Conservation (phyloP, 2,329 filamentous ascomycete genomes). For the Fusarium graminum region DNA sequence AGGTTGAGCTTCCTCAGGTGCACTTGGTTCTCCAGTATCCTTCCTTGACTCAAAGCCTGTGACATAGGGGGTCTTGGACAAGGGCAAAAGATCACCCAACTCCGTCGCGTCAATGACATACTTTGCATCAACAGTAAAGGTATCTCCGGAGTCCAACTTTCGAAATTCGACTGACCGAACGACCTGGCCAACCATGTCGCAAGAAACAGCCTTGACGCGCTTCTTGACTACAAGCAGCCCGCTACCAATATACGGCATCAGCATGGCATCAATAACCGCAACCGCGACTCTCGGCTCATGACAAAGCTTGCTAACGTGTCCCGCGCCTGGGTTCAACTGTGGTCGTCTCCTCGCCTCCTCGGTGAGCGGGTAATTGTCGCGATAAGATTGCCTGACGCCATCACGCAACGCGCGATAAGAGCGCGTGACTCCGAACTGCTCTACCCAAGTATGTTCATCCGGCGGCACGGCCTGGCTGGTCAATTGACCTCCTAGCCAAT, state of each 20-base stretch:
- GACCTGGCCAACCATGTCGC: constrained; percentile 31
- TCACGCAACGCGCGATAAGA: constrained; percentile 46
- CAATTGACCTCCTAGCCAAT: constrained; percentile 49
- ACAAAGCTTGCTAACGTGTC: constrained; percentile 49
- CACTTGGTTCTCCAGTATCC: constrained; percentile 48
- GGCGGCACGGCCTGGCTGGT: constrained; percentile 50
- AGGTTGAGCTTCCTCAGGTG: constrained; percentile 46
- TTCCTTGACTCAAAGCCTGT: constrained; percentile 46
- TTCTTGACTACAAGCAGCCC: constrained; percentile 44
- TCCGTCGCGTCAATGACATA: constrained; percentile 41
- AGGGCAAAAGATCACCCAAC: constrained; percentile 36
- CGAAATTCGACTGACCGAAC: constrained; percentile 23
- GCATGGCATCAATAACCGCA: constrained; percentile 47
- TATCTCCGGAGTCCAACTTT: constrained; percentile 1
- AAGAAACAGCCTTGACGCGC: constrained; percentile 36
- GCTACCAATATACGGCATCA: constrained; percentile 46
- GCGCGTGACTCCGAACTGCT: constrained; percentile 49
- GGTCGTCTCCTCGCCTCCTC: constrained; percentile 44
- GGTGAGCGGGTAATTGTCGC: constrained; percentile 46
- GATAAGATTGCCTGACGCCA: constrained; percentile 46
- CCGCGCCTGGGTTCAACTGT: constrained; percentile 48
- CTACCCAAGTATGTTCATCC: constrained; percentile 50
- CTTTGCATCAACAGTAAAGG: constrained; percentile 23
- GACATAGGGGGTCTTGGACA: constrained; percentile 45
- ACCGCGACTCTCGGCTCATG: constrained; percentile 49